These are phyloP conservation scores for Phytophthora pisi DNA, from an alignment of 352 stramenopile genomes.

Conservation along the genomic window DNA sequence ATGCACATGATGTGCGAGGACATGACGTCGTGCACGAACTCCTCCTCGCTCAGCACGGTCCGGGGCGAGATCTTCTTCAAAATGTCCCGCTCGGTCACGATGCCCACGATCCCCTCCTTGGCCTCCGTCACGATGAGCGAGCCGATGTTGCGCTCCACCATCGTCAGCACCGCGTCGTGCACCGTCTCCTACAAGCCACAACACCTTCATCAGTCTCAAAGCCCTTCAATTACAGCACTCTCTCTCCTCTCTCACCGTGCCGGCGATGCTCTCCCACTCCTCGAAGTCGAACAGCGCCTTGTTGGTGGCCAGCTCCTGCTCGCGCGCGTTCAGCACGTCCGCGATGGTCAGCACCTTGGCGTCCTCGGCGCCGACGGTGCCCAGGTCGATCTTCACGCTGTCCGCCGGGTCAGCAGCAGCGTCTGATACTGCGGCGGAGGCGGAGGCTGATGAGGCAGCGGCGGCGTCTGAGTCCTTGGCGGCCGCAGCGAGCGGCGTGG, in stretches of 20 bases:
- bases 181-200: constrained; percentile 61
- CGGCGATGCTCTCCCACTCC: constrained; percentile 78
- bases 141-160: constrained; percentile 82
- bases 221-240: not conserved
- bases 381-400: constrained; percentile 55
- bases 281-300: constrained; percentile 55
- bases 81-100: constrained; percentile 85
- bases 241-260: constrained; percentile 40
- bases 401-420: constrained; percentile 24
- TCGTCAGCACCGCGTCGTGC: constrained; percentile 75
- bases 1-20: constrained; percentile 89
- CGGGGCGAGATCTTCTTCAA: constrained; percentile 76
- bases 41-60: constrained; percentile 51
- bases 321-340: constrained; percentile 67
- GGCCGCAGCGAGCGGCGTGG: constrained; percentile 1
- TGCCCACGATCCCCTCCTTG: constrained; percentile 73
- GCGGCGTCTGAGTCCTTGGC: constrained; percentile 16
- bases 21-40: constrained; percentile 81
- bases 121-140: constrained; percentile 85
- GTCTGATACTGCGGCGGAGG: not conserved
- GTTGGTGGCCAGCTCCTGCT: constrained; percentile 54
- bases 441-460: constrained; percentile 2
- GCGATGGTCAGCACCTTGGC: constrained; percentile 76
- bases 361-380: constrained; percentile 63
- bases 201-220: constrained; percentile 5